A percentile compares a stretch with the other conserved stretches of the same genome.
phyloP scores from a whole-genome alignment of 192 early-diverging fungal genomes.

The Jimgerdemannia flammicorona region DNA sequence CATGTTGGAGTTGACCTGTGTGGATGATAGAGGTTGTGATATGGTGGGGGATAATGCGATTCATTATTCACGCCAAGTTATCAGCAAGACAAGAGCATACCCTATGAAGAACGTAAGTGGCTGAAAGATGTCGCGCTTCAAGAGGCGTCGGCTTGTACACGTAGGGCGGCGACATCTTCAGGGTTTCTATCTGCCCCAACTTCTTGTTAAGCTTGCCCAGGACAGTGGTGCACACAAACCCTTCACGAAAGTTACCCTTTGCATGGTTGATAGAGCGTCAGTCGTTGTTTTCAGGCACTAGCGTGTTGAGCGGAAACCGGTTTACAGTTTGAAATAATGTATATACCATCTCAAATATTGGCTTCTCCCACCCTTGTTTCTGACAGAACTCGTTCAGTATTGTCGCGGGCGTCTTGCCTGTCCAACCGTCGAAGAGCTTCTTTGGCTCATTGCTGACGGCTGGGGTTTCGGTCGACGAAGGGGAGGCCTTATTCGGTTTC shows the following conservation, averaged over 20 bases:
- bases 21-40: no score
- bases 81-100: not conserved
- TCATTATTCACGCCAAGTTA: not conserved
- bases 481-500: not conserved
- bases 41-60: no score
- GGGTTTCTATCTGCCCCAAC: conserved; percentile 44
- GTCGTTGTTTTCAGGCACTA: conserved; percentile 14
- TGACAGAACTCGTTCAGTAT: conserved; percentile 80
- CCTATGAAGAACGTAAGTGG: conserved; percentile 78
- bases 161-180: conserved; percentile 42
- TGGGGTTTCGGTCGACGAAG: not conserved
- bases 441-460: not conserved
- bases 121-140: conserved; percentile 65
- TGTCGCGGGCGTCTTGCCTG: conserved; percentile 79
- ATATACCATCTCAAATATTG: conserved; percentile 56
- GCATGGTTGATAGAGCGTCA: conserved; percentile 1
- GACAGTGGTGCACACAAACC: conserved; percentile 40
- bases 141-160: conserved; percentile 46
- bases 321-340: not conserved
- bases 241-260: conserved; percentile 24
- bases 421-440: conserved; percentile 71
- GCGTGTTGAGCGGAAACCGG: not conserved
- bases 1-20: conserved; percentile 56
- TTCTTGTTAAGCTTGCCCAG: conserved; percentile 60
- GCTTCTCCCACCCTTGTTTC: conserved; percentile 68